Evolutionary conservation across 371 early-diverging fungal genomes (phyloP).

Genomic region (Quaeritorhiza haematococci): DNA sequence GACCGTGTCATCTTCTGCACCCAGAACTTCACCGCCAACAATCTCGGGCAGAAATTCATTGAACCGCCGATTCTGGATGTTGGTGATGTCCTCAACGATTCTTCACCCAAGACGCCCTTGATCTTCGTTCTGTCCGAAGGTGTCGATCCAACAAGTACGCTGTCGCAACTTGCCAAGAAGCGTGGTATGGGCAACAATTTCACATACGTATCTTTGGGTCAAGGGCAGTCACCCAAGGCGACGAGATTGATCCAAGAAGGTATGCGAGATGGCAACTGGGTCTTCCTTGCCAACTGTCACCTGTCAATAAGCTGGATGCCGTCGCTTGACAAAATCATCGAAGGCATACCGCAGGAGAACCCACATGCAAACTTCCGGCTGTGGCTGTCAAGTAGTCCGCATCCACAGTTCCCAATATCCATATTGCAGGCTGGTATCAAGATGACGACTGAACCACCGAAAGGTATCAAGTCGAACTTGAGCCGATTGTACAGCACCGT

Average conservation of each 20-base stretch:
- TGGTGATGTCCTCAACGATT: constrained; percentile 42
- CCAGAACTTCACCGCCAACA: constrained; percentile 39
- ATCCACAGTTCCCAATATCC: constrained; percentile 47
- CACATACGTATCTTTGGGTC: constrained; percentile 47
- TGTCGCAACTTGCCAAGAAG: constrained; percentile 40
- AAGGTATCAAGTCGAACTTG: constrained; percentile 49
- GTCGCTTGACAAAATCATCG: constrained; percentile 47
- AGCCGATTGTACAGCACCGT: constrained; percentile 30
- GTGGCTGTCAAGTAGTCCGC: constrained; percentile 51
- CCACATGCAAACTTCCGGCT: constrained; percentile 47
- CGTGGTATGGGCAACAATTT: constrained; percentile 41
- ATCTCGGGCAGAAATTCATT: constrained; percentile 45
- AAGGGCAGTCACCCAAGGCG: constrained; percentile 52
- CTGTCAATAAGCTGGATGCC: constrained; percentile 53
- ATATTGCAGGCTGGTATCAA: constrained; percentile 49
- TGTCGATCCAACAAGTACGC: constrained; percentile 39
- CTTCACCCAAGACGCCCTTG: constrained; percentile 41
- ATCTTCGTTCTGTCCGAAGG: constrained; percentile 51
- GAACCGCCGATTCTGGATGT: constrained; percentile 51
- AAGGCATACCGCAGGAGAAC: constrained; percentile 36
- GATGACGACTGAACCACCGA: constrained; percentile 58
- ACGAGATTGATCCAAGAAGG: constrained; percentile 44
- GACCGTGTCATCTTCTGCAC: constrained; percentile 48
- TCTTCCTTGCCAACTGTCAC: constrained; percentile 55
- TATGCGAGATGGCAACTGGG: constrained; percentile 46